Evolutionary conservation across 225 moss, liverwort and hornwort genomes (phyloP), one percentile per base, ranked within the genome.

Genomic region (Marchantia paleacea): DNA sequence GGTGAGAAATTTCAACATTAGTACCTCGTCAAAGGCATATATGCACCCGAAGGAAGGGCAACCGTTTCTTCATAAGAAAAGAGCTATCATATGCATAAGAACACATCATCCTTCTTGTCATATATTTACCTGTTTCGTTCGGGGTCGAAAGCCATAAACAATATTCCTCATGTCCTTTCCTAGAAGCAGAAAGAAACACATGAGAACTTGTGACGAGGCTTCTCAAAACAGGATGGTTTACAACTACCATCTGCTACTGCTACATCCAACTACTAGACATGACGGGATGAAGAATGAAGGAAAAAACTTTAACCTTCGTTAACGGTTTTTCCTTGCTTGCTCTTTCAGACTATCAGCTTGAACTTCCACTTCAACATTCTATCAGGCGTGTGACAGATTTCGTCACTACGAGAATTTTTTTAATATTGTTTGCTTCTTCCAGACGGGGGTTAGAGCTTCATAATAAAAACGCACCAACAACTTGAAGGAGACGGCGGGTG

Each of bases 101-200:
- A 22, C 20, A 49, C 0, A 49, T 71, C 0, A 20, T 9, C 20
- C 49, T 71, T 18, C 71, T 20, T 22, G 19, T 20, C 22, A 18
- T 22, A 71, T 50, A 39, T n/a, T 31, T 52, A 75, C 99, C 99
- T 99, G 95, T 80, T 92, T 92, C 1, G 97, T 94, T 62, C 87
- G 87, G 70, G 89, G 91, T 52, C 91, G 81, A 83, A 99, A 99
- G 30, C 99, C 91, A 84, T 91, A 95, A 15, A 91, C 89, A 78
- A 99, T 88, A 25, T 88, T 95, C 79, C 99, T 91, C 92, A 95
- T 86, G 88, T 99, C 99, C 84, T 99, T 99, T 75, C 95, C 97
- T 97, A 78, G 28, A 78, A 72, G 12, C 9, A 18, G 13, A 75
- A 51, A 65, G 19, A 30, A 31, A 58, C 31, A 75, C 26, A 7